A percentile compares a stretch with the other conserved stretches of the same genome.
Conservation (phyloP, 2,329 filamentous ascomycete genomes). For the Calonectria pseudoreteaudii region DNA sequence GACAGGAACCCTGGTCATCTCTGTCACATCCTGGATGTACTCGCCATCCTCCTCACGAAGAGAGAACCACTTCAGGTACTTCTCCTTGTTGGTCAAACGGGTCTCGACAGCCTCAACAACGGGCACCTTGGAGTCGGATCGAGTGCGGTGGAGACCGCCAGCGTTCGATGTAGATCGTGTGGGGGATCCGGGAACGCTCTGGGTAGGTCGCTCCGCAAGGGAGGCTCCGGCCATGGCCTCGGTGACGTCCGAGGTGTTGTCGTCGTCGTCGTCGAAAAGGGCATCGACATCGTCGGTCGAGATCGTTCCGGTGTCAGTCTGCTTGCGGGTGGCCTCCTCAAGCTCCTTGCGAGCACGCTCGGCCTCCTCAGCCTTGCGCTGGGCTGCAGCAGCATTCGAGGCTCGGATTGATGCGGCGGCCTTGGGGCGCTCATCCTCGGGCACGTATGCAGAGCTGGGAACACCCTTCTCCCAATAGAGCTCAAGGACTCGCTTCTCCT, state of each 20-base stretch:
- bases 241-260: slow-evolving; percentile 88
- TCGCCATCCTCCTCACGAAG: slow-evolving; percentile 93
- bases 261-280: slow-evolving; percentile 94
- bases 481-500: slow-evolving; percentile 93
- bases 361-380: slow-evolving; percentile 84
- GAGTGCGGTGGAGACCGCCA: slow-evolving; percentile 83
- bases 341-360: slow-evolving; percentile 85
- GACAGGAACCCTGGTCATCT: slow-evolving; percentile 98
- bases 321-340: slow-evolving; percentile 90
- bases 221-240: slow-evolving; percentile 93
- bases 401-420: slow-evolving; percentile 79
- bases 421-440: slow-evolving; percentile 96
- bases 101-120: slow-evolving; percentile 80
- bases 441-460: slow-evolving; percentile 93
- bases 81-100: slow-evolving; percentile 92
- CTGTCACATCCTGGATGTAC: slow-evolving; percentile 97
- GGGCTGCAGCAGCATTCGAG: slow-evolving; percentile 80
- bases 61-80: slow-evolving; percentile 90
- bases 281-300: slow-evolving; percentile 93
- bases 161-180: slow-evolving; percentile 77
- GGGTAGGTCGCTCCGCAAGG: slow-evolving; percentile 87
- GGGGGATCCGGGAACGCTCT: slow-evolving; percentile 94
- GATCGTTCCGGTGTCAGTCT: slow-evolving; percentile 94
- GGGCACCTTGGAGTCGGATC: slow-evolving; percentile 92
- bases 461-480: slow-evolving; percentile 99